Percentiles rank a stretch among this genome's conserved stretches.
These are phyloP conservation scores for Scolecobasidium constrictum DNA, from an alignment of 2,329 filamentous ascomycete species.

Conservation along the genomic window DNA sequence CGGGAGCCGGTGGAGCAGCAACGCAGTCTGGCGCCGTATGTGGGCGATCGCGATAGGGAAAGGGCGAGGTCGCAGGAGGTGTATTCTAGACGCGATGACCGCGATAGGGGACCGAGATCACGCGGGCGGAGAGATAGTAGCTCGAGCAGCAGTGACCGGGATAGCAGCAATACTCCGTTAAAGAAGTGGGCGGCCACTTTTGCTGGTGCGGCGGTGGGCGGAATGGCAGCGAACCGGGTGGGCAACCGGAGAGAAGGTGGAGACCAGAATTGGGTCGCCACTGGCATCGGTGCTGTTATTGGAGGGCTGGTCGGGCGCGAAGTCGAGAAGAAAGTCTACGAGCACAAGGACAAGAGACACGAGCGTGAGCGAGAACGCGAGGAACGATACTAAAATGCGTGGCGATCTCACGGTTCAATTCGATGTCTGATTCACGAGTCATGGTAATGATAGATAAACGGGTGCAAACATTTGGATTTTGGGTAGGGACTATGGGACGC, in stretches of 20 bases:
- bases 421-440: too few species aligned
- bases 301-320: slow-evolving; percentile 8
- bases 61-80: neutral
- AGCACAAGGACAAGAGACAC: neutral
- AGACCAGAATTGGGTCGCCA: slow-evolving; percentile 2
- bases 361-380: neutral
- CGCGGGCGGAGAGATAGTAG: neutral
- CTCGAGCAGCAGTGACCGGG: neutral
- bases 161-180: neutral
- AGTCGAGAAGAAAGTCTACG: slow-evolving; percentile 9
- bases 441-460: too few species aligned
- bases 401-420: too few species aligned
- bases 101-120: neutral
- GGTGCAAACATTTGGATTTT: too few species aligned
- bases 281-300: slow-evolving; percentile 8
- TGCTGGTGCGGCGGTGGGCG: slow-evolving; percentile 8
- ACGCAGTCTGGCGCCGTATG: neutral
- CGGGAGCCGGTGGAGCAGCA: neutral
- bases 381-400: too few species aligned
- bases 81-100: neutral
- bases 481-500: too few species aligned
- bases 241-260: slow-evolving; percentile 5
- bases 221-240: neutral
- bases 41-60: neutral
- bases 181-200: slow-evolving; percentile 10